A percentile compares a stretch with the other conserved stretches of the same genome.
phyloP scores from a whole-genome alignment of 768 basidiomycete species.

The Naganishia vaughanmartiniae region DNA sequence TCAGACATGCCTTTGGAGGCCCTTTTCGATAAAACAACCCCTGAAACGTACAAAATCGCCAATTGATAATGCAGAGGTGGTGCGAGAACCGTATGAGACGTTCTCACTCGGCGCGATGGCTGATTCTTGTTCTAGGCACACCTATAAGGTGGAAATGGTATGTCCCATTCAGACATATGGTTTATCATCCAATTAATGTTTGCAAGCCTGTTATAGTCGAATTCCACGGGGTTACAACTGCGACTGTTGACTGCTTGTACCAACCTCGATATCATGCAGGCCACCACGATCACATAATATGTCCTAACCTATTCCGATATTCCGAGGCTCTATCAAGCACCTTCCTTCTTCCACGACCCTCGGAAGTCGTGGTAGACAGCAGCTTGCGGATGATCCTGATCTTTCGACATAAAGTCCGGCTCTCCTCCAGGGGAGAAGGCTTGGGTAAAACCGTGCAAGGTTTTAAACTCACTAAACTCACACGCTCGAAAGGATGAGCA shows the following conservation, averaged over 20 bases:
- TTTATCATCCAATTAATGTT: too few relatives aligned
- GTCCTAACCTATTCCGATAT: too few relatives aligned
- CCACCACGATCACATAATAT: neutral
- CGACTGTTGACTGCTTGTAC: neutral
- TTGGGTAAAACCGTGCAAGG: too few relatives aligned
- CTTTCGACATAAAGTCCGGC: constrained; percentile 14
- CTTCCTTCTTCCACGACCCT: constrained; percentile 12
- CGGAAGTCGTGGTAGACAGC: constrained; percentile 21
- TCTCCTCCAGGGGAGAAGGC: constrained; percentile 23
- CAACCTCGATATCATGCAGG: neutral
- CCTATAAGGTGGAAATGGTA: too few relatives aligned
- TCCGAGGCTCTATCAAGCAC: neutral
- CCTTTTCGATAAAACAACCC: neutral
- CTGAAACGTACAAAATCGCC: neutral
- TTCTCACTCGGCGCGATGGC: too few relatives aligned
- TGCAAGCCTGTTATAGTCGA: too few relatives aligned
- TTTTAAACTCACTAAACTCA: too few relatives aligned
- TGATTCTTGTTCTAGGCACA: too few relatives aligned
- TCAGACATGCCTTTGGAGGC: constrained; percentile 1
- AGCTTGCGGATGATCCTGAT: constrained; percentile 13
- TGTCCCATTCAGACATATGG: too few relatives aligned
- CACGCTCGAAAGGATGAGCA: neutral
- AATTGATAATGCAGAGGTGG: too few relatives aligned
- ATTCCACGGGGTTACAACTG: too few relatives aligned
- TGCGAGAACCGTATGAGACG: too few relatives aligned